Base-by-base conservation (phyloP, 1,139 yeast species). In the Kodamaea derodonti region DNA sequence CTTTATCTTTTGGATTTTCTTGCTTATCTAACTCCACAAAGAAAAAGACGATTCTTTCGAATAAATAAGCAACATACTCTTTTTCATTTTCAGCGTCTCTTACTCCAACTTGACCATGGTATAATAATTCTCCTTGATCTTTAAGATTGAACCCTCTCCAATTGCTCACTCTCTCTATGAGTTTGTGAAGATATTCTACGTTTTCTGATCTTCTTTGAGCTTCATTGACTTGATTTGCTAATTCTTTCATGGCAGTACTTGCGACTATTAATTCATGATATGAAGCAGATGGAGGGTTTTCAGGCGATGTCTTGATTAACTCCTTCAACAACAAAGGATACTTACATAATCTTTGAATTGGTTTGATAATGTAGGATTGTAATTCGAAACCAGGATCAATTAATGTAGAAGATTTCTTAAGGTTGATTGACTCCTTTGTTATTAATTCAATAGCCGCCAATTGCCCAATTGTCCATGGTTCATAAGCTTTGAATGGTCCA, bases 181-280 rank as follows among this genome's bases (percentile, higher is more conserved):
- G 68, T 37, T 81, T 84, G 46, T 76, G 78, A 31, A 85, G 69
- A 31, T 78, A 74, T 39, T 80, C 84, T 30, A 80, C 76, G 58
- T 92, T 94, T 56, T 92, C 98, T 1, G 95, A 83, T 46, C 88
- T 72, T 59, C 99, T 76, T 62, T 90, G 96, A 10, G 95, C 90
- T 58, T 92, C 98, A 61, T 92, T 92, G 24, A 92, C 94, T 49
- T 79, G 80, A 46, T 77, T 75, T n/a, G 97, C 95, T 45, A 90
- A 68, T 43, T 69, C 74, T 36, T 61, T 65, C 69, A 68, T 65
- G 24, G 90, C 80, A 30, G 77, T 77, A 37, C 77, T 66, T 2
- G 97, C 96, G 34, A 74, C 62, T 24, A 74, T 62, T 30, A 90
- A 65, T 56, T 90, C 97, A 39, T 72, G 76, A 47, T 77, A 80